These are phyloP conservation scores for Miamiensis avidus DNA, from an alignment of 169 alveolate species.

Conservation along the genomic window DNA sequence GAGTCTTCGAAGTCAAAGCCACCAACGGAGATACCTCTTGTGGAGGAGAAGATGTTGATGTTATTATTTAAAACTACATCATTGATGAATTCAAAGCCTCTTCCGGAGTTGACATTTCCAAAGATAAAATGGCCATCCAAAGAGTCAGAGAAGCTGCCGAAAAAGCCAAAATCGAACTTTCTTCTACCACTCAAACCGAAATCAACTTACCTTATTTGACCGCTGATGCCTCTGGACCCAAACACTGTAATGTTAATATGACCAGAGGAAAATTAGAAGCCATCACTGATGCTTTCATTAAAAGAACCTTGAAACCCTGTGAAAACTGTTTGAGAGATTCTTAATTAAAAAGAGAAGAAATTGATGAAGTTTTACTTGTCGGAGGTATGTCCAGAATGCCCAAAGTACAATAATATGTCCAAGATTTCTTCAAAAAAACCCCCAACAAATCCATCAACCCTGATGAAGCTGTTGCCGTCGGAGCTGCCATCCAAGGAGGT, in stretches of 20 bases:
- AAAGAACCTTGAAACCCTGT: slow-evolving; percentile 95
- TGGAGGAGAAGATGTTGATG: slow-evolving; percentile 99
- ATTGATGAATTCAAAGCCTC: slow-evolving; percentile 95
- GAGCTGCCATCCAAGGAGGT: slow-evolving; percentile 99
- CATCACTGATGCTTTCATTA: slow-evolving; percentile 87
- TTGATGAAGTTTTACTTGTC: slow-evolving; percentile 97
- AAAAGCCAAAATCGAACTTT: slow-evolving; percentile 97
- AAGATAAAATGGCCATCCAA: slow-evolving; percentile 96
- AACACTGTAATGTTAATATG: slow-evolving; percentile 95
- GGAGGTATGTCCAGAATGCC: slow-evolving; percentile 99
- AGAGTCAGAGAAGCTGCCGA: slow-evolving; percentile 98
- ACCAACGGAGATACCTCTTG: slow-evolving; percentile 99
- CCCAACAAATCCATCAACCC: slow-evolving; percentile 98
- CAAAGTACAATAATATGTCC: slow-evolving; percentile 93
- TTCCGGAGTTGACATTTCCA: slow-evolving; percentile 95
- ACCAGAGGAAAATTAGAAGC: slow-evolving; percentile 96
- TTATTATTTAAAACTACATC: slow-evolving; percentile 90
- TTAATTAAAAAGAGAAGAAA: slow-evolving; percentile 89
- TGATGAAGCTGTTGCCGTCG: slow-evolving; percentile 99
- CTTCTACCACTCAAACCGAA: slow-evolving; percentile 94
- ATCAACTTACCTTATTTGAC: slow-evolving; percentile 97
- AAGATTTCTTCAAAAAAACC: slow-evolving; percentile 92
- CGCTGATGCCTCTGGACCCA: slow-evolving; percentile 99
- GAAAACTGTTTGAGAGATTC: slow-evolving; percentile 95
- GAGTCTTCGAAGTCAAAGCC: slow-evolving; percentile 98